Conservation (phyloP, 305 asterid genomes). For the Fraxinus floribunda region DNA sequence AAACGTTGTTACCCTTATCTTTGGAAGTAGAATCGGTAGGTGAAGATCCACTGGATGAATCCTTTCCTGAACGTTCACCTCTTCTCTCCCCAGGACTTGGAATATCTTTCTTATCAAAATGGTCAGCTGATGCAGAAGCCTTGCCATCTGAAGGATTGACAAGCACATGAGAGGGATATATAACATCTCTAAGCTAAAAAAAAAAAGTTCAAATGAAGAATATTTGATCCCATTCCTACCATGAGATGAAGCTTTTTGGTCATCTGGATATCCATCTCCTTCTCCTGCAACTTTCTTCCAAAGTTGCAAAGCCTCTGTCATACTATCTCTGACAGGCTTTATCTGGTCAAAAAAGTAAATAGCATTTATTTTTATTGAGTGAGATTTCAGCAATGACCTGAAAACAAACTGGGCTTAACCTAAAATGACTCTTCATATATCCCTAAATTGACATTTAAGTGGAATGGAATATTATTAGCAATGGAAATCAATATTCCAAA, state of each 20-base stretch:
- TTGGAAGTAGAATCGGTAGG: slow-evolving; percentile 48
- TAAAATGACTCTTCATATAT: slow-evolving; percentile 19
- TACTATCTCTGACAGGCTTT: slow-evolving; percentile 92
- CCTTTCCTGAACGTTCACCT: slow-evolving; percentile 46
- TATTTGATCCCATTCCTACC: slow-evolving; percentile 44
- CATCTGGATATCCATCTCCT: slow-evolving; percentile 79
- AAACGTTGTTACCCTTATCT: slow-evolving; percentile 57
- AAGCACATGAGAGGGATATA: slow-evolving; percentile 26
- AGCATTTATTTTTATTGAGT: slow-evolving; percentile 19
- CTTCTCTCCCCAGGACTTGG: slow-evolving; percentile 47
- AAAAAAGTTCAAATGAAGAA: slow-evolving; percentile 13
- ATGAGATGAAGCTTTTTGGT: slow-evolving; percentile 57
- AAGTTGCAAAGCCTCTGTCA: slow-evolving; percentile 89
- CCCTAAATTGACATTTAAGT: slow-evolving; percentile 12
- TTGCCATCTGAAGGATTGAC: slow-evolving; percentile 58
- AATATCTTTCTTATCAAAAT: slow-evolving; percentile 48
- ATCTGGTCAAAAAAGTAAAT: slow-evolving; percentile 46
- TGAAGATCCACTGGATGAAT: slow-evolving; percentile 52
- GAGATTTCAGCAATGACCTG: slow-evolving; percentile 1
- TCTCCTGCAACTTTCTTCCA: slow-evolving; percentile 92
- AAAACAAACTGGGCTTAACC: slow-evolving; percentile 9
- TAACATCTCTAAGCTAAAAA: slow-evolving; percentile 8
- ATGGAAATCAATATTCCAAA: slow-evolving; percentile 4
- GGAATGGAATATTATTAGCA: slow-evolving; percentile 15
- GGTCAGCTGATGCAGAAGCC: slow-evolving; percentile 58